These are phyloP conservation scores for Fragaria nilgerrensis DNA, from an alignment of 306 rosid species.

Conservation along the genomic window DNA sequence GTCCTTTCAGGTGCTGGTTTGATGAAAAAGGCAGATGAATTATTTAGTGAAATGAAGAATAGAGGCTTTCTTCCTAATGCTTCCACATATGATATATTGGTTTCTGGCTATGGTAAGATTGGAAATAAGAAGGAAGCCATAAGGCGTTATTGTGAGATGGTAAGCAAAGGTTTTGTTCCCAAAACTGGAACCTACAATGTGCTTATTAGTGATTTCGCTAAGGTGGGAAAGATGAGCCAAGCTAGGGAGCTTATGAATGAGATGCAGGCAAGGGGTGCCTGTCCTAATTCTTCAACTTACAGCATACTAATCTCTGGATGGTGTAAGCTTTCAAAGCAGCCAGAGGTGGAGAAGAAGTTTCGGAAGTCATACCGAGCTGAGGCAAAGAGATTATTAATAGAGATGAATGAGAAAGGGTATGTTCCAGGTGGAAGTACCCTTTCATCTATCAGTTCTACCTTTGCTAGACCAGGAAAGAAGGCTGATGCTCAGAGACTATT, in stretches of 20 bases:
- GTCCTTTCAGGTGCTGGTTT: conserved; percentile 66
- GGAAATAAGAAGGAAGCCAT: conserved; percentile 67
- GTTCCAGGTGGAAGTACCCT: conserved; percentile 67
- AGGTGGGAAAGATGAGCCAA: conserved; percentile 78
- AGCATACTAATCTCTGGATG: conserved; percentile 78
- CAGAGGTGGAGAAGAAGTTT: conserved; percentile 53
- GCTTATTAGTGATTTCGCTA: conserved; percentile 75
- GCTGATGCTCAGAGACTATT: conserved; percentile 62
- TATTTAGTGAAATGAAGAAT: conserved; percentile 60
- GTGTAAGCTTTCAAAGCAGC: conserved; percentile 63
- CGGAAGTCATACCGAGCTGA: conserved; percentile 52
- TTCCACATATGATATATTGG: conserved; percentile 65
- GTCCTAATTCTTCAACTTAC: conserved; percentile 79
- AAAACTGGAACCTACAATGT: conserved; percentile 67
- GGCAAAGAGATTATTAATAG: conserved; percentile 66
- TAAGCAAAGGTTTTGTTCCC: conserved; percentile 76
- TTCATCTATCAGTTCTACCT: conserved; percentile 49
- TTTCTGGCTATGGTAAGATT: conserved; percentile 69
- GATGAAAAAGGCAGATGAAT: conserved; percentile 61
- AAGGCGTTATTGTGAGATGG: conserved; percentile 79
- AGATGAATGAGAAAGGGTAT: conserved; percentile 71
- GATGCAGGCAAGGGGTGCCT: conserved; percentile 66
- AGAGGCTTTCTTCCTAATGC: conserved; percentile 68
- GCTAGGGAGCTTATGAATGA: conserved; percentile 90
- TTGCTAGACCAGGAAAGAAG: conserved; percentile 68